Evolutionary conservation across 306 rosid species (phyloP).

Genomic region (Coriaria nepalensis): DNA sequence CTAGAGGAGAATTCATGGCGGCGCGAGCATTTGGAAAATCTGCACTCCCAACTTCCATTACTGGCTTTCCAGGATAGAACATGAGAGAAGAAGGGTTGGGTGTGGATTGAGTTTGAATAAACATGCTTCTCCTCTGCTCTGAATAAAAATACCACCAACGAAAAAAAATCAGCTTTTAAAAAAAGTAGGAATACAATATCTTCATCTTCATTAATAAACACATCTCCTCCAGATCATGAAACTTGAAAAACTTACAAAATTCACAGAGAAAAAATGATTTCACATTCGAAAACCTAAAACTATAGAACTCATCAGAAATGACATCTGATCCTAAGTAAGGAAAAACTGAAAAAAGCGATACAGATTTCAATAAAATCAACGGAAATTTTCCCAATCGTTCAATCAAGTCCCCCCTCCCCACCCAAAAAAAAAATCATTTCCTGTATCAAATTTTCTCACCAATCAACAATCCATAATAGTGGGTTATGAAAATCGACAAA

Average conservation of each 20-base stretch:
- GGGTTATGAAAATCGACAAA: slow-evolving; percentile 7
- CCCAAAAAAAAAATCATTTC: neutral
- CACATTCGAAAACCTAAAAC: too few relatives aligned
- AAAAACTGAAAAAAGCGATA: too few relatives aligned
- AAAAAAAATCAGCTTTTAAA: neutral
- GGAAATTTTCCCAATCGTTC: too few relatives aligned
- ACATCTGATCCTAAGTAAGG: too few relatives aligned
- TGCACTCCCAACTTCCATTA: slow-evolving; percentile 92
- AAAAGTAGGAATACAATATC: too few relatives aligned
- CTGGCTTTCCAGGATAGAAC: slow-evolving; percentile 55
- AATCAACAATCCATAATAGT: neutral
- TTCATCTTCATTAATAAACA: too few relatives aligned
- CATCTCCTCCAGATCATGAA: too few relatives aligned
- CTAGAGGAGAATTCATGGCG: slow-evolving; percentile 78
- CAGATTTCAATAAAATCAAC: too few relatives aligned
- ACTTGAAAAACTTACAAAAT: too few relatives aligned
- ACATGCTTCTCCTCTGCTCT: slow-evolving; percentile 62
- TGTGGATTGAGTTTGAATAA: slow-evolving; percentile 56
- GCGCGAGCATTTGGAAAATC: slow-evolving; percentile 86
- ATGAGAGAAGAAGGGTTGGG: slow-evolving; percentile 59
- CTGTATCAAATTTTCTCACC: slow-evolving; percentile 2
- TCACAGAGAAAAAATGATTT: too few relatives aligned
- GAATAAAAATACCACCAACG: neutral
- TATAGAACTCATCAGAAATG: too few relatives aligned
- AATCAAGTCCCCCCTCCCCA: too few relatives aligned